Evolutionary conservation across 208 protist species (phyloP).

Genomic region (Leishmania tarentolae): DNA sequence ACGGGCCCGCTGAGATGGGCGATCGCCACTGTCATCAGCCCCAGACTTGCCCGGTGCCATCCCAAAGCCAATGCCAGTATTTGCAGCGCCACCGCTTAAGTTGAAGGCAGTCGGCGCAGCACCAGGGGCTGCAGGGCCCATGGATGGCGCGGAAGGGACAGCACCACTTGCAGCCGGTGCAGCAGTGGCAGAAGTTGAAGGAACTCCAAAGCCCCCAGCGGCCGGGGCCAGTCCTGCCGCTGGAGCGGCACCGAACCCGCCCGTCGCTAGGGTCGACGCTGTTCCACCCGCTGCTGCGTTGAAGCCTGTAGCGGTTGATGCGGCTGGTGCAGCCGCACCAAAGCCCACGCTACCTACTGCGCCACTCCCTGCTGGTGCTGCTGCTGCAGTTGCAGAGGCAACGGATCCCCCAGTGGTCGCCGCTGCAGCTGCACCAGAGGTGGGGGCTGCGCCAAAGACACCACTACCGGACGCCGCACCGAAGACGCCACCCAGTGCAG

Average conservation of each 20-base stretch:
- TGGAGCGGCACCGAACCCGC: constrained; percentile 1
- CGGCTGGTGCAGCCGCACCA: constrained; percentile 1
- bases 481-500: constrained; percentile 14
- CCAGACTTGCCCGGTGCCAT: constrained; percentile 20
- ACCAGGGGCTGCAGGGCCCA: constrained; percentile 18
- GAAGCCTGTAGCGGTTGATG: constrained; percentile 20
- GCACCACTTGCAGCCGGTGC: constrained; percentile 19
- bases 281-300: constrained; percentile 11
- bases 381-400: constrained; percentile 19
- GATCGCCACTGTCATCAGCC: constrained; percentile 11
- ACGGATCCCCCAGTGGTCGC: constrained; percentile 22
- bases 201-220: constrained; percentile 16
- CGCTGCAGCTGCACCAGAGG: constrained; percentile 40
- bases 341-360: constrained; percentile 13
- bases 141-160: constrained; percentile 19
- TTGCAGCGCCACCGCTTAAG: constrained; percentile 6
- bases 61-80: constrained; percentile 21
- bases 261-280: constrained; percentile 12
- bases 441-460: constrained; percentile 16
- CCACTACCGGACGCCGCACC: constrained; percentile 6
- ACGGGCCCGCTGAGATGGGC: constrained; percentile 18
- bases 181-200: constrained; percentile 9
- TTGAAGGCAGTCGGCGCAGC: constrained; percentile 23
- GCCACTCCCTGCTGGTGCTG: constrained; percentile 3
- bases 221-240: constrained; percentile 18